These are phyloP conservation scores for Aspergillus sp. DNA, from an alignment of 2,329 filamentous ascomycete species.

Conservation along the genomic window DNA sequence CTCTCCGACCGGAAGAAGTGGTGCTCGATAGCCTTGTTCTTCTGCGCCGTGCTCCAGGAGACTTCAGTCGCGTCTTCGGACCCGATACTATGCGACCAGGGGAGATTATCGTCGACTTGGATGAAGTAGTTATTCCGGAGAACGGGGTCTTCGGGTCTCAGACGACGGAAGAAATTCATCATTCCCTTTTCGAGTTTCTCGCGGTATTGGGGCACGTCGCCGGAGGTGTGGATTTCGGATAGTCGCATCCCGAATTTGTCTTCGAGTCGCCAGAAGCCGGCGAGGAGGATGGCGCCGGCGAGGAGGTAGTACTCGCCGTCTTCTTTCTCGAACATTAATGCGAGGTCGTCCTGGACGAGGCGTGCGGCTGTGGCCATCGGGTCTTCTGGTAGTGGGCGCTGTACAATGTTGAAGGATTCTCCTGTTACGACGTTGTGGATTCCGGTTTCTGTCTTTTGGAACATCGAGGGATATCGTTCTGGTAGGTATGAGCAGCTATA, in stretches of 20 bases:
- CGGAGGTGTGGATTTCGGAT: conserved; percentile 73
- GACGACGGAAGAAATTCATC: conserved; percentile 72
- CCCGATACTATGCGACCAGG: conserved; percentile 75
- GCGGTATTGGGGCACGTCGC: conserved; percentile 68
- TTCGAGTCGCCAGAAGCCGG: conserved; percentile 77
- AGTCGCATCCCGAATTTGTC: conserved; percentile 80
- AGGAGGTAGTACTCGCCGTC: conserved; percentile 80
- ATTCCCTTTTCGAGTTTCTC: conserved; percentile 72
- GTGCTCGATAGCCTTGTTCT: conserved; percentile 65
- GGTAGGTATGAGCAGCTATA: conserved; percentile 59
- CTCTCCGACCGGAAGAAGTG: conserved; percentile 75
- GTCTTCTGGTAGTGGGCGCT: conserved; percentile 65
- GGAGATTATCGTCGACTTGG: conserved; percentile 72
- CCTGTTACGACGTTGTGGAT: conserved; percentile 67
- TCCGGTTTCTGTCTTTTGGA: conserved; percentile 57
- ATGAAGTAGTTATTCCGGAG: conserved; percentile 81
- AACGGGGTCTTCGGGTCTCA: conserved; percentile 64
- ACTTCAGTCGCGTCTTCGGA: conserved; percentile 60
- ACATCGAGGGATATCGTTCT: conserved; percentile 69
- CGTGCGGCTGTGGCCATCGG: conserved; percentile 72
- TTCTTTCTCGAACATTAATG: conserved; percentile 71
- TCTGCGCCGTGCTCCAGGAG: conserved; percentile 72
- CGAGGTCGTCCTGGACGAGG: conserved; percentile 75
- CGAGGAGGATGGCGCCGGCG: conserved; percentile 68
- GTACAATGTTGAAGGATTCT: conserved; percentile 65